Evolutionary conservation across 1,284 basidiomycete genomes (phyloP).

Genomic region (Omphalotus olearius): DNA sequence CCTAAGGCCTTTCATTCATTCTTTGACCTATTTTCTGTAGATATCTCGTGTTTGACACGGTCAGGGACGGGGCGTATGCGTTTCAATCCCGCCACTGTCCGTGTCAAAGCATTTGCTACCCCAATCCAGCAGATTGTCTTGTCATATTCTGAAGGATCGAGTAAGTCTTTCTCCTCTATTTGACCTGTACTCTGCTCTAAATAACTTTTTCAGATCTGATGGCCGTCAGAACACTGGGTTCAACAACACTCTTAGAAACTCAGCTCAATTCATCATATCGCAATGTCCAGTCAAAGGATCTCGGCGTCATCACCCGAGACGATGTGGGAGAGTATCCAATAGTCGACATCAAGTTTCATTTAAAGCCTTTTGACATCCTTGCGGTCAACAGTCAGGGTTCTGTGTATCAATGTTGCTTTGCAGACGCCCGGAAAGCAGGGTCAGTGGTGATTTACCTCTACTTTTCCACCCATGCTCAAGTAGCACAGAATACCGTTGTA

Average conservation of each 20-base stretch:
- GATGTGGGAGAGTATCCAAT: constrained; percentile 36
- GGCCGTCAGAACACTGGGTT: constrained; percentile 35
- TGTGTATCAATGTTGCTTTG: constrained; percentile 34
- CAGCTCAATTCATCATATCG: constrained; percentile 8
- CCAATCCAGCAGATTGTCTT: constrained; percentile 49
- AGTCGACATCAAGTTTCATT: constrained; percentile 40
- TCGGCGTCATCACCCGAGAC: constrained; percentile 32
- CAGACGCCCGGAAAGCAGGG: constrained; percentile 25
- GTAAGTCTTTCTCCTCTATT: neutral
- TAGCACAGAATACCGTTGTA: neutral
- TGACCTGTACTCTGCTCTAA: neutral
- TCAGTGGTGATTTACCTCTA: constrained; percentile 17
- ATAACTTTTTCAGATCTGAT: constrained; percentile 17
- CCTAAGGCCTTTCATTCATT: constrained; percentile 4
- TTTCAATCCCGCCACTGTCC: constrained; percentile 38
- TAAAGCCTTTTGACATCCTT: constrained; percentile 25
- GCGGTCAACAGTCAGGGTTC: constrained; percentile 43
- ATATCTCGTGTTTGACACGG: constrained; percentile 42
- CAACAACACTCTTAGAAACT: constrained; percentile 27
- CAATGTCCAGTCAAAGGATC: constrained; percentile 21
- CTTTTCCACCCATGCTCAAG: neutral
- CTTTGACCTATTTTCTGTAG: constrained; percentile 27
- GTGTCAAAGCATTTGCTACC: constrained; percentile 46
- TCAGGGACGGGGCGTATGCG: constrained; percentile 23
- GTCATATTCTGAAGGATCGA: constrained; percentile 16